Conservation (phyloP, 192 early-diverging fungal genomes). For the Coemansia sp. region DNA sequence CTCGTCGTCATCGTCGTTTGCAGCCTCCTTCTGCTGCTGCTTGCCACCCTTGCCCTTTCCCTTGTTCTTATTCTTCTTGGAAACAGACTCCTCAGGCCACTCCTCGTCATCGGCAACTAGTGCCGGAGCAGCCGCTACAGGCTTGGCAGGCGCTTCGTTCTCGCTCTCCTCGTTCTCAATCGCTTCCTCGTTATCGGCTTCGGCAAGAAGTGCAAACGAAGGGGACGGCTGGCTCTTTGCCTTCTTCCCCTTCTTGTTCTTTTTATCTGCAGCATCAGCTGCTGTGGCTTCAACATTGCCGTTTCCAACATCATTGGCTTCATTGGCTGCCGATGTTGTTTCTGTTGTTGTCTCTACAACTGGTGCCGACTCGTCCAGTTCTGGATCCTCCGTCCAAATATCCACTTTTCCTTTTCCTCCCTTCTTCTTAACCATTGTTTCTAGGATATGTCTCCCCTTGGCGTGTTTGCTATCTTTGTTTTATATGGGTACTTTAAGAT, state of each 20-base stretch:
- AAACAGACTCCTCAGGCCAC: not conserved
- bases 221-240: constrained; percentile 3
- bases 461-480: not conserved
- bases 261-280: constrained; percentile 7
- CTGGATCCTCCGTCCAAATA: constrained; percentile 38
- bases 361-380: constrained; percentile 13
- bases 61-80: constrained; percentile 35
- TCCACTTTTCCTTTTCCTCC: constrained; percentile 23
- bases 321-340: not conserved
- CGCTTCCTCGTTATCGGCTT: constrained; percentile 51
- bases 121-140: constrained; percentile 6
- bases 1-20: constrained; percentile 45
- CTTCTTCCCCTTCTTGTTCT: constrained; percentile 35
- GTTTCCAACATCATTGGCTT: constrained; percentile 6
- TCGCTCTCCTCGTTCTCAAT: constrained; percentile 31
- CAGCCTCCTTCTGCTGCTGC: constrained; percentile 6
- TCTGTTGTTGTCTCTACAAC: not conserved
- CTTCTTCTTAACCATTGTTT: constrained; percentile 38
- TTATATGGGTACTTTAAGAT: no score
- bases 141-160: constrained; percentile 12
- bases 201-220: constrained; percentile 30
- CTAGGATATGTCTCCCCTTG: not conserved
- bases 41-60: constrained; percentile 13
- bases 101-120: constrained; percentile 17
- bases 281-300: constrained; percentile 8